Evolutionary conservation across 179 eudicot genomes (phyloP).

Genomic region (Gypsophila paniculata): DNA sequence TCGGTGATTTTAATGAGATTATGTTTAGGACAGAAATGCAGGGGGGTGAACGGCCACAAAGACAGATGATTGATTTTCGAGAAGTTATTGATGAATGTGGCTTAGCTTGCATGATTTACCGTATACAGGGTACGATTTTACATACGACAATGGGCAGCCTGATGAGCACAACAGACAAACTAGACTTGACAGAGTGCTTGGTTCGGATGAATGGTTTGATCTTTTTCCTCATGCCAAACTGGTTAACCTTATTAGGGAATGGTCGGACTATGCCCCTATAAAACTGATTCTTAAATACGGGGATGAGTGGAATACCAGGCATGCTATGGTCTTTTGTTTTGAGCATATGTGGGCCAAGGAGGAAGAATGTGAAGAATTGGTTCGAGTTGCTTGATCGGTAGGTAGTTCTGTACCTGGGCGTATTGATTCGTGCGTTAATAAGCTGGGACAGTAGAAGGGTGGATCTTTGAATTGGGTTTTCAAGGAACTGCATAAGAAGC

Average conservation of each 20-base stretch:
- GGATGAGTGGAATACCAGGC: too few relatives aligned
- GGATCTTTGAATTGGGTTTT: background rate
- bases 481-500: background rate
- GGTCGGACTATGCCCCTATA: conserved; percentile 9
- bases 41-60: background rate
- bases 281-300: too few relatives aligned
- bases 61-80: background rate
- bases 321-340: too few relatives aligned
- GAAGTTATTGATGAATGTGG: background rate
- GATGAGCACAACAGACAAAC: background rate
- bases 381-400: too few relatives aligned
- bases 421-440: background rate
- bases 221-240: background rate
- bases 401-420: too few relatives aligned
- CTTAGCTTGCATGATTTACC: background rate
- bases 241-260: background rate
- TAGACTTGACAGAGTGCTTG: background rate
- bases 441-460: background rate
- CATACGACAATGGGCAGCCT: background rate
- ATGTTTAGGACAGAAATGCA: background rate
- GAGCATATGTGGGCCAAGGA: background rate
- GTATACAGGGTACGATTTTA: background rate
- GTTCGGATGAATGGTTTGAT: background rate
- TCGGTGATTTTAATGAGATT: background rate
- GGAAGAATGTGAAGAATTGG: background rate